These are phyloP conservation scores for Penicillium sp. DNA, from an alignment of 2,329 filamentous ascomycete genomes.

Conservation along the genomic window DNA sequence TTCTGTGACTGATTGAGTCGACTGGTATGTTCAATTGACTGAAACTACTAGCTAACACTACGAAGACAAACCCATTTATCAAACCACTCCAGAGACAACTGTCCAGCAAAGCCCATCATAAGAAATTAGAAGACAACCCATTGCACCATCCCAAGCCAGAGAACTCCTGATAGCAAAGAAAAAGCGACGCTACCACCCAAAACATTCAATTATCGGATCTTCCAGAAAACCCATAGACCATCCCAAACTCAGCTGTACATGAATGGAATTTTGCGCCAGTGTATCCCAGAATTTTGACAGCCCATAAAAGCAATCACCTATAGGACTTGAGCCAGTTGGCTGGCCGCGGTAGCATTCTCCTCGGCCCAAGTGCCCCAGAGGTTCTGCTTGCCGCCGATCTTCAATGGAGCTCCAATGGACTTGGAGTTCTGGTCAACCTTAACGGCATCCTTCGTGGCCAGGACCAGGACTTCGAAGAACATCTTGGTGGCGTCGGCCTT, in stretches of 20 bases:
- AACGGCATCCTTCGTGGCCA: conserved; percentile 97
- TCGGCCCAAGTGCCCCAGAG: conserved; percentile 98
- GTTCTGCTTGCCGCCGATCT: conserved; percentile 88
- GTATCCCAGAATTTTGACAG: conserved; percentile 13
- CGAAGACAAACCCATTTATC: conserved; percentile 6
- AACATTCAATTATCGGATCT: conserved; percentile 25
- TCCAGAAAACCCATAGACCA: conserved; percentile 25
- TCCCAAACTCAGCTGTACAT: conserved; percentile 31
- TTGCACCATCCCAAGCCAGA: conserved; percentile 18
- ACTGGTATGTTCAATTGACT: conserved; percentile 27
- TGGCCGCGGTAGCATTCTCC: conserved; percentile 54
- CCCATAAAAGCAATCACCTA: conserved; percentile 19
- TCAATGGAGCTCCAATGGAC: conserved; percentile 75
- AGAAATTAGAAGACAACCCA: conserved; percentile 7
- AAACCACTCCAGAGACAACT: conserved; percentile 13
- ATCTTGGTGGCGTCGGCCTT: conserved; percentile 96
- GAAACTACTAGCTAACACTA: conserved; percentile 21
- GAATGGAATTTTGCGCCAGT: conserved; percentile 26
- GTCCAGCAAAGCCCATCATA: conserved; percentile 9
- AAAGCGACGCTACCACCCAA: conserved; percentile 6
- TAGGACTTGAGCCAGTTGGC: conserved; percentile 36
- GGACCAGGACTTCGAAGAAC: conserved; percentile 96
- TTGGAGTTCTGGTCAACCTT: conserved; percentile 86
- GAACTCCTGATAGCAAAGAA: conserved; percentile 25
- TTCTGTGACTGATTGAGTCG: too few relatives aligned